phyloP scores from a whole-genome alignment of 2,329 filamentous ascomycete genomes.

The Pochonia chlamydosporia region DNA sequence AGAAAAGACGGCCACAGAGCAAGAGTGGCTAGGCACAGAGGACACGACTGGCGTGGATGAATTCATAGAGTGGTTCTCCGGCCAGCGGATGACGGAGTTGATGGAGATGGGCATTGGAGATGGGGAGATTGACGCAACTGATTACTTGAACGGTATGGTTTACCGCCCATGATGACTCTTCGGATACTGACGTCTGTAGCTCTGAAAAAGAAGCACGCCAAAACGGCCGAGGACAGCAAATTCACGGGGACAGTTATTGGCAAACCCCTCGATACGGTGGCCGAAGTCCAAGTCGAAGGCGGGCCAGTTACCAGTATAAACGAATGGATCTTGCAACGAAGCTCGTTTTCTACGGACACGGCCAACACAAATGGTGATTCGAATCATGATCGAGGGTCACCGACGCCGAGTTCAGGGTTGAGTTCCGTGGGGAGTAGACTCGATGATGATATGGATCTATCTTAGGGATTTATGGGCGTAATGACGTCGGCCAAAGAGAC shows the following conservation, averaged over 20 bases:
- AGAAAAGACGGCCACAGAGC: slow-evolving; percentile 59
- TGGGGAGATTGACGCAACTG: slow-evolving; percentile 56
- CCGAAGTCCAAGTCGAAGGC: slow-evolving; percentile 72
- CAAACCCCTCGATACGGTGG: slow-evolving; percentile 58
- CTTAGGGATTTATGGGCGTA: slow-evolving; percentile 17
- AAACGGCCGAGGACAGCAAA: slow-evolving; percentile 79
- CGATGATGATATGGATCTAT: slow-evolving; percentile 45
- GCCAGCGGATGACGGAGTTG: slow-evolving; percentile 72
- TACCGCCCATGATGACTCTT: too few relatives aligned
- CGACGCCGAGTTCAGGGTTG: slow-evolving; percentile 48
- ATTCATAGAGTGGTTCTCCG: slow-evolving; percentile 74
- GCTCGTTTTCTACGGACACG: slow-evolving; percentile 9
- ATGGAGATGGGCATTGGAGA: slow-evolving; percentile 73
- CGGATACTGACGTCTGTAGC: slow-evolving; percentile 35
- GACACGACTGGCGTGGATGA: slow-evolving; percentile 72
- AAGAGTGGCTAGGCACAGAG: slow-evolving; percentile 65
- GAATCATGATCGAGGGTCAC: slow-evolving; percentile 23
- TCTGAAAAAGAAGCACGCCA: slow-evolving; percentile 88
- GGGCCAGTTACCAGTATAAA: slow-evolving; percentile 39
- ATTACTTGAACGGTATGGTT: slow-evolving; percentile 60
- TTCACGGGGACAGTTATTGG: slow-evolving; percentile 83
- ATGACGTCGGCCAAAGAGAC: neutral
- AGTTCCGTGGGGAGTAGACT: slow-evolving; percentile 39
- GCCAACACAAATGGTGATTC: slow-evolving; percentile 10
- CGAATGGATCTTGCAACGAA: slow-evolving; percentile 30